phyloP scores from a whole-genome alignment of 352 stramenopile species.

The Phytophthora boehmeriae region DNA sequence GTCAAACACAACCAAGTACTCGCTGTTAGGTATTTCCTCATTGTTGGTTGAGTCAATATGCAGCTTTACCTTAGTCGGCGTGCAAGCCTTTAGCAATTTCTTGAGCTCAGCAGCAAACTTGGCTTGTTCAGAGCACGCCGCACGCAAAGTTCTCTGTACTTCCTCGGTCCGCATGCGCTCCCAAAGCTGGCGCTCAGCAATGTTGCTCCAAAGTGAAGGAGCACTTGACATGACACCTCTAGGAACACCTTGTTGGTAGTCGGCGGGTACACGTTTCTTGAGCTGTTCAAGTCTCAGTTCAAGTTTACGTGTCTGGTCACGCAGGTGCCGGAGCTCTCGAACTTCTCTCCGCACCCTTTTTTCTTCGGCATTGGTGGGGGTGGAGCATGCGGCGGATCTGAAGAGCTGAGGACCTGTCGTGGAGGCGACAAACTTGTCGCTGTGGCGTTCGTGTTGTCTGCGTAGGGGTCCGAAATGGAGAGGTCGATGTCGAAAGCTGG shows the following conservation, averaged over 20 bases:
- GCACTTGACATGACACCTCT: not conserved
- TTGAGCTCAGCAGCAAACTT: slow-evolving; percentile 11
- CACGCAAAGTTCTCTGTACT: not conserved
- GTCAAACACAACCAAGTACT: not conserved
- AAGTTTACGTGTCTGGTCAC: slow-evolving; percentile 12
- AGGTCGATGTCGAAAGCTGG: no score
- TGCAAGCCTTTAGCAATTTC: slow-evolving; percentile 9
- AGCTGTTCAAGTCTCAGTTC: slow-evolving; percentile 20
- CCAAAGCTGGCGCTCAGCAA: slow-evolving; percentile 15
- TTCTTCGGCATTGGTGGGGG: slow-evolving; percentile 13
- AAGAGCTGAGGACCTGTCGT: no score
- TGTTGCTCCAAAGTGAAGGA: slow-evolving; percentile 3
- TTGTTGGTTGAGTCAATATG: no score
- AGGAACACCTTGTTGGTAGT: no score
- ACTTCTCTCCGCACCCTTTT: slow-evolving; percentile 19
- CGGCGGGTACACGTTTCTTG: slow-evolving; percentile 5
- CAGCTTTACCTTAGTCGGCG: not conserved
- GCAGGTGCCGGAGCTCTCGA: slow-evolving; percentile 12
- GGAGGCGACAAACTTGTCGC: no score
- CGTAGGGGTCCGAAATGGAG: no score
- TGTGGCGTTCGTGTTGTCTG: no score
- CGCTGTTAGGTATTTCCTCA: no score
- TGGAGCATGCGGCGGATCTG: not conserved
- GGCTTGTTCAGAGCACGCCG: not conserved
- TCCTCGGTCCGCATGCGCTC: slow-evolving; percentile 7